A percentile compares a stretch with the other conserved stretches of the same genome.
phyloP scores from a whole-genome alignment of 2,329 filamentous ascomycete species.

The Hypomyces perniciosus region DNA sequence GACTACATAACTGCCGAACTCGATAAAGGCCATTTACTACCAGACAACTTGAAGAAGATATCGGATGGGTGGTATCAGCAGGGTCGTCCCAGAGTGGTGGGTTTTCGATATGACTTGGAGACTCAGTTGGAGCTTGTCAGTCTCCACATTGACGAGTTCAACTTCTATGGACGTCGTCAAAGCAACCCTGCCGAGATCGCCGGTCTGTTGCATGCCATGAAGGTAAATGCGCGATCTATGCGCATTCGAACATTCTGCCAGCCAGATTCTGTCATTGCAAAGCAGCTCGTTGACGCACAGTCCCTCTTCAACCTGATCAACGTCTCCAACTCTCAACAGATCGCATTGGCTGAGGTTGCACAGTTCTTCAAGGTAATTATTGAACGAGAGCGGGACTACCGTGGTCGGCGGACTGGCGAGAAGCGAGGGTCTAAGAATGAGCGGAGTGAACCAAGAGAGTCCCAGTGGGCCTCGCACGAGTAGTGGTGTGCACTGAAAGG shows the following conservation, averaged over 20 bases:
- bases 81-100: slow-evolving; percentile 49
- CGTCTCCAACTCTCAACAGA: slow-evolving; percentile 36
- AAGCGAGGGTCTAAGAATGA: slow-evolving; percentile 1
- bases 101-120: slow-evolving; percentile 55
- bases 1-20: slow-evolving; percentile 48
- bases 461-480: background rate
- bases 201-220: slow-evolving; percentile 47
- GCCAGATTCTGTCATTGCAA: slow-evolving; percentile 51
- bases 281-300: slow-evolving; percentile 51
- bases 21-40: slow-evolving; percentile 48
- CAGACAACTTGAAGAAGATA: slow-evolving; percentile 45
- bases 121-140: slow-evolving; percentile 52
- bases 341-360: slow-evolving; percentile 43
- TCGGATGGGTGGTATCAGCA: slow-evolving; percentile 46
- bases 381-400: slow-evolving; percentile 36
- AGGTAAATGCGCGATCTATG: slow-evolving; percentile 46
- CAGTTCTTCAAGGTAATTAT: slow-evolving; percentile 50
- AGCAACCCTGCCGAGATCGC: slow-evolving; percentile 37
- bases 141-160: slow-evolving; percentile 46
- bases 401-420: slow-evolving; percentile 20
- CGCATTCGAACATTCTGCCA: slow-evolving; percentile 51
- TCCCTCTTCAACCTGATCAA: slow-evolving; percentile 45
- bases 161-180: slow-evolving; percentile 46
- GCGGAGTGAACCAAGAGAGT: background rate
- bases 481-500: no score